phyloP scores from a whole-genome alignment of 148 eudicot species.

The Dysphania ambrosioides region DNA sequence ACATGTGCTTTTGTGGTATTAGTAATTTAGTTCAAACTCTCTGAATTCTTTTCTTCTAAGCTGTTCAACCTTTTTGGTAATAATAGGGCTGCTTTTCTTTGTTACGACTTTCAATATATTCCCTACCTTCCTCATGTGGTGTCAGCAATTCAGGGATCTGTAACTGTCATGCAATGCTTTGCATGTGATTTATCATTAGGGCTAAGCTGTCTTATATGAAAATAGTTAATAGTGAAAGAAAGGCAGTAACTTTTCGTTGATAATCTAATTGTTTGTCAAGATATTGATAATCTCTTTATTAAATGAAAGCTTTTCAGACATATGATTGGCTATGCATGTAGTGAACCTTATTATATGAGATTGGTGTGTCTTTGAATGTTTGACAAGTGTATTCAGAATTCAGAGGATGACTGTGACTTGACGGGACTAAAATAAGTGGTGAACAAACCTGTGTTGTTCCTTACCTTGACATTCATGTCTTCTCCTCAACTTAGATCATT shows the following conservation, averaged over 20 bases:
- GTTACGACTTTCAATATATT: neutral
- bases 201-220: neutral
- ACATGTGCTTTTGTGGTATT: neutral
- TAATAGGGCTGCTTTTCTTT: neutral
- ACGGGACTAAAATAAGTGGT: neutral
- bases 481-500: neutral
- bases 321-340: too few relatives aligned
- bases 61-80: neutral
- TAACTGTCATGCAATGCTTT: neutral
- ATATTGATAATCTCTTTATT: too few relatives aligned
- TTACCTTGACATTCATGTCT: too few relatives aligned
- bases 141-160: neutral
- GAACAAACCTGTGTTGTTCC: neutral
- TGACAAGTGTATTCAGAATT: neutral
- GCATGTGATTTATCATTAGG: neutral
- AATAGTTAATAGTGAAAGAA: too few relatives aligned
- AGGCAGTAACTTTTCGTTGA: too few relatives aligned
- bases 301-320: too few relatives aligned
- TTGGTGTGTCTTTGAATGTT: neutral
- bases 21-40: neutral
- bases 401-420: neutral
- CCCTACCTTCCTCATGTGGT: neutral
- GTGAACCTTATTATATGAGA: neutral
- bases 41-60: neutral
- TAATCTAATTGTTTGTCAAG: too few relatives aligned